A percentile compares a stretch with the other conserved stretches of the same genome.
These are phyloP conservation scores for Phlebiopsis flavidoalba DNA, from an alignment of 768 basidiomycete genomes.

Conservation along the genomic window DNA sequence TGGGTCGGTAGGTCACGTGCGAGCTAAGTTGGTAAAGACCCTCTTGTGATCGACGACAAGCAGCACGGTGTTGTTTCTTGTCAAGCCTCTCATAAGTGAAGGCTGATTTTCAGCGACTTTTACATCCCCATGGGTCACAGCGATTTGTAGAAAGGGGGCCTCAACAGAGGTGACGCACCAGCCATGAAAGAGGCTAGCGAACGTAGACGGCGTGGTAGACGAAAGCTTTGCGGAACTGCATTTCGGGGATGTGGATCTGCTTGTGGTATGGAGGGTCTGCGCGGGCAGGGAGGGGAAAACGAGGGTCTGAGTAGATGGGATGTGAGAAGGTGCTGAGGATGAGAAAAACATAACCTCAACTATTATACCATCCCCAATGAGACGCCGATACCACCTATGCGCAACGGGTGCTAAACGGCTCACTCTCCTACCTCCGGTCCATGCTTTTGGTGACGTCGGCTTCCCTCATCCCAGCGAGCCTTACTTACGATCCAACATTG, in stretches of 20 bases:
- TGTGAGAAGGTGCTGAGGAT: background rate
- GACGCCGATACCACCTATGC: background rate
- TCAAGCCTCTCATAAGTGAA: conserved; percentile 35
- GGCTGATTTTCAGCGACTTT: conserved; percentile 1
- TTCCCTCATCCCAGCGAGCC: too few relatives aligned
- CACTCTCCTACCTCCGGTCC: too few relatives aligned
- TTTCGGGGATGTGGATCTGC: background rate
- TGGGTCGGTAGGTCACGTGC: conserved; percentile 34
- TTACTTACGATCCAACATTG: too few relatives aligned
- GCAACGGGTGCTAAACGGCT: background rate
- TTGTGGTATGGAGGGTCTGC: background rate
- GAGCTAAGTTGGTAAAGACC: conserved; percentile 43
- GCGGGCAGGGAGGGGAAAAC: background rate
- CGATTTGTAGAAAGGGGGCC: background rate
- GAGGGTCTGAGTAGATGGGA: background rate
- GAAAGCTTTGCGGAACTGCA: conserved; percentile 2
- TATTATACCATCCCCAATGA: background rate
- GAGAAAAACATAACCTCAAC: background rate
- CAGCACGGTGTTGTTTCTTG: conserved; percentile 37
- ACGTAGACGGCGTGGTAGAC: background rate
- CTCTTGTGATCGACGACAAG: conserved; percentile 46
- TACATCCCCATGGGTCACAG: background rate
- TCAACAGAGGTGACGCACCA: background rate
- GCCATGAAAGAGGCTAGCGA: background rate
- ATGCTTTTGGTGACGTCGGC: background rate